Conservation (phyloP, 2,329 filamentous ascomycete species). For the Monosporascus sp. region DNA sequence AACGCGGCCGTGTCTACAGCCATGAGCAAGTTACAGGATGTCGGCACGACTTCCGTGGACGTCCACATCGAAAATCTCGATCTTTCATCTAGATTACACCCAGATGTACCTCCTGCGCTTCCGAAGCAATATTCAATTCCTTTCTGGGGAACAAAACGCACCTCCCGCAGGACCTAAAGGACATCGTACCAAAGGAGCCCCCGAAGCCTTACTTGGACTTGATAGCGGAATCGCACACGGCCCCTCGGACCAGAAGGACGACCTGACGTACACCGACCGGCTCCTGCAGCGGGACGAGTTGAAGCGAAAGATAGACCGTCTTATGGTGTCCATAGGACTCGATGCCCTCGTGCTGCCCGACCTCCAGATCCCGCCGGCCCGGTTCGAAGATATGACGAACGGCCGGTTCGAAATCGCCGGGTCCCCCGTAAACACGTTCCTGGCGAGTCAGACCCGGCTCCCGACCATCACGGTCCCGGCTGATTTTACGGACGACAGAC, state of each 20-base stretch:
- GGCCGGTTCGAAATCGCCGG: constrained; percentile 16
- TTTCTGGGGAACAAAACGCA: constrained; percentile 32
- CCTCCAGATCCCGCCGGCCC: constrained; percentile 26
- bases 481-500: too few relatives aligned
- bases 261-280: constrained; percentile 21
- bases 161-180: constrained; percentile 16
- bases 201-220: constrained; percentile 14
- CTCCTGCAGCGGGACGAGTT: constrained; percentile 20
- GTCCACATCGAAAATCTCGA: constrained; percentile 20
- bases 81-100: constrained; percentile 16
- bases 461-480: too few relatives aligned
- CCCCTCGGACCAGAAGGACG: constrained; percentile 15
- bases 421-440: too few relatives aligned
- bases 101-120: constrained; percentile 19
- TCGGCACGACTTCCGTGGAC: constrained; percentile 19
- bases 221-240: constrained; percentile 17
- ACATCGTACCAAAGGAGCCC: constrained; percentile 9
- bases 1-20: constrained; percentile 15
- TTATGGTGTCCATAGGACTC: constrained; percentile 24
- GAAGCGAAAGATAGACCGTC: constrained; percentile 21
- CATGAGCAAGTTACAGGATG: constrained; percentile 10
- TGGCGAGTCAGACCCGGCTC: too few relatives aligned
- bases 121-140: constrained; percentile 25
- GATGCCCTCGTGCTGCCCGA: constrained; percentile 29
- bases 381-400: constrained; percentile 23